Evolutionary conservation across 441 rosid genomes (phyloP), one percentile per base, ranked within the genome.

Genomic region (Arabidopsis hybrid): DNA sequence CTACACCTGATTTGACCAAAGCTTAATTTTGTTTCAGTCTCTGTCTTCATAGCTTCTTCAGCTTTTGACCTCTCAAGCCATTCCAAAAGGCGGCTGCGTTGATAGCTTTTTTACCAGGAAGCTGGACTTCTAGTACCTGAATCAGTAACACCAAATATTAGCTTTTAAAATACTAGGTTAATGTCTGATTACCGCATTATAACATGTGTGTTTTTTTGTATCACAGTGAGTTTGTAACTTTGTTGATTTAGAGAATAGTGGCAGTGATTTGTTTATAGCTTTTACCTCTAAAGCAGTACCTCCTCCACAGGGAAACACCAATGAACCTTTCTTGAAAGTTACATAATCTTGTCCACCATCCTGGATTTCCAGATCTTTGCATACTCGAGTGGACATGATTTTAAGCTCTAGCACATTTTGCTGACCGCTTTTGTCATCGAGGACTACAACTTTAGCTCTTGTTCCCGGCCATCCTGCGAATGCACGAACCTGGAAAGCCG

Each of bases 391-490:
- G 16, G 94, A 87, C 56, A 92, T 86, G 56, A 95, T 79, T 80
- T 92, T 95, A 13, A 92, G 83, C 72, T 95, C 97, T 42, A 88
- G 32, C 35, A 75, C 68, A 43, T 78, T 82, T 21, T 69, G 65
- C 60, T 59, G 72, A 76, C 77, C 71, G 73, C 63, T 83, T 81
- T 79, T 77, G 58, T 77, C 69, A 42, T 83, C 91, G 47, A 82
- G 60, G 56, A 85, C 68, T 8, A 60, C 66, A 78, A 91, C 78
- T 80, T 87, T 92, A 18, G 95, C 91, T 67, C 97, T 83, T 26
- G 99, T 95, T 75, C 99, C 97, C 4, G 97, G 99, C 97, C 99
- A 95, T 39, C 97, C 99, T 87, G 99, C 91, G 62, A 95, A 85
- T 66, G 97, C 99, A 79, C 97, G 97, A 79, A 95, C 96, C 97